Evolutionary conservation across 139 green algal genomes (phyloP), one percentile per base, ranked within the genome.

Genomic region (Closterium sp.): DNA sequence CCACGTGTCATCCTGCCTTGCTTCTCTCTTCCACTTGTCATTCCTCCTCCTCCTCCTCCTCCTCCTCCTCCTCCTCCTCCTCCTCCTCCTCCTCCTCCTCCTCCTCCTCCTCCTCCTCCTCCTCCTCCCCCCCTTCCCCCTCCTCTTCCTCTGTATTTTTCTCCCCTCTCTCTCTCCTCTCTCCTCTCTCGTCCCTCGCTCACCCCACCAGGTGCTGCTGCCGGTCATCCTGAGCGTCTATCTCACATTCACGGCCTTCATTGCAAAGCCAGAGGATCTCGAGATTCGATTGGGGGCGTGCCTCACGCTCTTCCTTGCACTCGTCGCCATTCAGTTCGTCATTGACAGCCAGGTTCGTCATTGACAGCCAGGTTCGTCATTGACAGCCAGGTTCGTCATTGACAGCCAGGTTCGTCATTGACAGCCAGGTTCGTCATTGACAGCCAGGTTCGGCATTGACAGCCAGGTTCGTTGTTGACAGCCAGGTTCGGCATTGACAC

Each of bases 291-390:
- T 70, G 17, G 28, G 29, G 10, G 32, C 30, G 13, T 62, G 24
- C 31, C 28, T 89, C 32, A 89, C 87, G 32, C 32, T 89, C 87
- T 89, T 89, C 31, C 32, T 89, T 6, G 87, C 87, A 4, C 87
- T 89, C 87, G 22, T n/a, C 22, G 87, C 87, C 32, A 84, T 93
- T 30, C 90, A 95, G 86, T 85, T 95, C 32, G 87, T 89, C 87
- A 89, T 89, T 70, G 87, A 42, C 31, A 31, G 30, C 31, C 87
- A 89, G 87, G 87, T 89, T 50, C 38, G 38, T 9, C 38, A 50
- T 50, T 50, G 38, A 50, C 38, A 50, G 38, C 38, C 38, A 50
- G 38, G 38, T 50, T 50, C 38, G 38, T 50, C 38, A 50, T 50
- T 50, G 38, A 50, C 38, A 50, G 38, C 38, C 38, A 50, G 38